These are phyloP conservation scores for Tetradesmus obliquus DNA, from an alignment of 139 green algal species.

Conservation along the genomic window DNA sequence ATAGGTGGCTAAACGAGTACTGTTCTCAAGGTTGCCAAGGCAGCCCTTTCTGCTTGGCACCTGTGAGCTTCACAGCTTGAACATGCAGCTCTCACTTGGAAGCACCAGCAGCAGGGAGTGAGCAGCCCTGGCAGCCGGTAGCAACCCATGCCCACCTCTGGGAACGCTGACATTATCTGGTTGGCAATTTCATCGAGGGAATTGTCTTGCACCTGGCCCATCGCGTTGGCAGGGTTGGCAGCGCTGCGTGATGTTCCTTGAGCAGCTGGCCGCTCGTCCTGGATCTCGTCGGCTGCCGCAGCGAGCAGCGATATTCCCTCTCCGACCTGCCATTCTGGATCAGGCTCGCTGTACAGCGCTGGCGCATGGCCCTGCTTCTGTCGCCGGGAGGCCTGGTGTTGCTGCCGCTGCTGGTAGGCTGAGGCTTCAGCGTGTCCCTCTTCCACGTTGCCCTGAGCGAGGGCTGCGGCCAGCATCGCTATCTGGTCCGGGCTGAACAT, in stretches of 20 bases:
- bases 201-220: not conserved
- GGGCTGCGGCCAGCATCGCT: not conserved
- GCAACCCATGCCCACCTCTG: constrained; percentile 3
- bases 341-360: not conserved
- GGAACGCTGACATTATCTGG: constrained; percentile 30
- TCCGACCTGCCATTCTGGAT: not conserved
- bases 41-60: not conserved
- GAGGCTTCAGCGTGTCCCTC: constrained; percentile 41
- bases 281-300: constrained; percentile 4
- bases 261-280: not conserved
- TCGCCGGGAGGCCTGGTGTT: not conserved
- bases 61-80: not conserved
- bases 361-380: not conserved
- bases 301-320: not conserved
- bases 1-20: not conserved
- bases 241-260: not conserved
- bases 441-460: not conserved
- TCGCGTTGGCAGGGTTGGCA: not conserved
- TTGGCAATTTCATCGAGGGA: not conserved
- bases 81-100: not conserved
- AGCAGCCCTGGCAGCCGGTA: not conserved
- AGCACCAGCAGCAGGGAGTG: constrained; percentile 13
- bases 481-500: not conserved
- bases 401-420: not conserved
- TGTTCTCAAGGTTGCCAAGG: not conserved